Conservation (phyloP, 176 grass and related monocot species). For the Calamus simplicifolius region DNA sequence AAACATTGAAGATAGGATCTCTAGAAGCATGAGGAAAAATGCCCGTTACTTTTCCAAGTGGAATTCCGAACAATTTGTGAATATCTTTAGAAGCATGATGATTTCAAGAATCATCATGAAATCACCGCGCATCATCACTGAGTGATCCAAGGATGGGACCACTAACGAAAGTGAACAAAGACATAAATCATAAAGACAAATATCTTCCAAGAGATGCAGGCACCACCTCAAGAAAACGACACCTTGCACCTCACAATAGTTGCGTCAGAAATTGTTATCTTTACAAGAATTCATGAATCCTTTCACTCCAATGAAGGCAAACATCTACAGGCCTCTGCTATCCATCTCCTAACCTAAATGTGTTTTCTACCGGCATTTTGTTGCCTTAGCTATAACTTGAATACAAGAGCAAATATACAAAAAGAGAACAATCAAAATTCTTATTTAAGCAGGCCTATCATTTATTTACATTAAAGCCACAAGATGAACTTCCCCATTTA, state of each 20-base stretch:
- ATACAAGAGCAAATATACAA: conserved; percentile 15
- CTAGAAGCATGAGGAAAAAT: too few relatives aligned
- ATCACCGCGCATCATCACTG: too few relatives aligned
- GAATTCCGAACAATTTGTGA: too few relatives aligned
- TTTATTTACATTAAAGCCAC: conserved; percentile 93
- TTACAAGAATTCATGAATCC: conserved; percentile 8
- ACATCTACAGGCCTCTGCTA: neutral
- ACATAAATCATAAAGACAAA: too few relatives aligned
- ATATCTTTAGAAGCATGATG: too few relatives aligned
- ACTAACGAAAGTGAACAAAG: too few relatives aligned
- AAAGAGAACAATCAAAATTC: conserved; percentile 33
- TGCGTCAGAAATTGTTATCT: neutral
- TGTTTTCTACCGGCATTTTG: conserved; percentile 4
- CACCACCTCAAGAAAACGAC: neutral
- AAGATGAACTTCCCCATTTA: conserved; percentile 34
- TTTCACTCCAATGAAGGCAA: conserved; percentile 1
- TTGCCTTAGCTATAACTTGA: conserved; percentile 4
- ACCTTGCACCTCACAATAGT: neutral
- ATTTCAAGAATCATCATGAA: too few relatives aligned
- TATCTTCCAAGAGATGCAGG: conserved; percentile 3
- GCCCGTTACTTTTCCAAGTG: too few relatives aligned
- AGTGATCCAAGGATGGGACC: too few relatives aligned
- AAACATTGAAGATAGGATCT: too few relatives aligned
- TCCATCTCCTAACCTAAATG: conserved; percentile 1
- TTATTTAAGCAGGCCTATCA: conserved; percentile 63